Base-by-base conservation (phyloP, 768 basidiomycete species). In the Antrodiella citrinella region DNA sequence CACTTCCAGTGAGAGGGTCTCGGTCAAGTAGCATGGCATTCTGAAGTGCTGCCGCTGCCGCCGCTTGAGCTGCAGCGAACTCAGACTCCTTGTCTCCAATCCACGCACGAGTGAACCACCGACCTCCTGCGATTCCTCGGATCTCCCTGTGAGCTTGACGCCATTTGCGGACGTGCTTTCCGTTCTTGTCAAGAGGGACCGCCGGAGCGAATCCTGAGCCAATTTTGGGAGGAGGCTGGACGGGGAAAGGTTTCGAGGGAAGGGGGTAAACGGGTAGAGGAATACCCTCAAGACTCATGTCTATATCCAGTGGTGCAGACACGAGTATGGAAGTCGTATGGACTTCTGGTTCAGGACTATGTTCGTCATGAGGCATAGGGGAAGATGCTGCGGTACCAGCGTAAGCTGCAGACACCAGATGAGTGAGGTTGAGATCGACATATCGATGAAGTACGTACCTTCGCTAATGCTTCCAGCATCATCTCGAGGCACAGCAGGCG, bases 81-180 rank as follows among this genome's bases (percentile, higher is more conserved):
- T 84, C 76, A 9, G 85, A 87, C 46, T 88, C 85, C 63, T 86
- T 88, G 53, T 82, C 82, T 20, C 87, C 88, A n/a, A 87, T 84
- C 86, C 86, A 91, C n/a, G 84, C 68, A 25, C 75, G 76, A 4
- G 80, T 69, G 56, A 89, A 83, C 88, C 88, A 91, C 38, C 87
- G 78, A 1, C 88, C 88, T 11, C 88, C 88, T 18, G 82, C 87
- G 47, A 91, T 87, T 4, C 88, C 88, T 30, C 86, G 74, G 47
- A 91, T 79, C 66, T 90, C 88, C 39, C 88, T 78, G 50, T 82
- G 76, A 5, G 85, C 86, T 39, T 75, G 60, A 35, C 85, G 78
- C 88, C 88, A 91, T 51, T 77, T 81, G 24, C 88, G 78, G 21
- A 78, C 78, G 57, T 79, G 78, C 45, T 72, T 76, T 15, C 72